These are phyloP conservation scores for Echeveria elegans DNA, from an alignment of 164 flowering plant genomes.

Conservation along the genomic window DNA sequence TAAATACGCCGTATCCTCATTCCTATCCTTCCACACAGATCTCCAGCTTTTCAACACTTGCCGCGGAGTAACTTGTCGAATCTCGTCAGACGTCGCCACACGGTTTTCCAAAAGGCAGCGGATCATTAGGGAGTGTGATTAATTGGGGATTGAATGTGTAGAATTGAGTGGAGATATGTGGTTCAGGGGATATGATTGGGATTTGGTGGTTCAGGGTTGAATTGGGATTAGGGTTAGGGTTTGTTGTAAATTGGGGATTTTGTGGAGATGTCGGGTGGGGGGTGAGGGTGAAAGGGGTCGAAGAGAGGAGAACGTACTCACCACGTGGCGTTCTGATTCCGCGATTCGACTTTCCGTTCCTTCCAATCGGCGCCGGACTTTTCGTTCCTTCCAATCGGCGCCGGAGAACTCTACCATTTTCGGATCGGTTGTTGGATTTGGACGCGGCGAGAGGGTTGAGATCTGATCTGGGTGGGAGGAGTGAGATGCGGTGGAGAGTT, in stretches of 20 bases:
- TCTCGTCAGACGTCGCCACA: conserved; percentile 67
- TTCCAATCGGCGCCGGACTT: too few species aligned
- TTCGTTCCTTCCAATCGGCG: too few species aligned
- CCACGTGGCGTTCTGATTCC: too few species aligned
- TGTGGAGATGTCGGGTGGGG: too few species aligned
- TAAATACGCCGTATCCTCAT: conserved; percentile 87
- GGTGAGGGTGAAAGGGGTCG: too few species aligned
- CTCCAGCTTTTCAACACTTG: conserved; percentile 89
- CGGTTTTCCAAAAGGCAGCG: conserved; percentile 59
- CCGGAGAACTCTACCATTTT: too few species aligned
- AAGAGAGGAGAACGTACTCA: too few species aligned
- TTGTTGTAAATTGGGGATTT: not conserved
- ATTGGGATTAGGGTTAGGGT: not conserved
- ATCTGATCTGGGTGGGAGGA: too few species aligned
- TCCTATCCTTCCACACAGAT: conserved; percentile 94
- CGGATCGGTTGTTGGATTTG: too few species aligned
- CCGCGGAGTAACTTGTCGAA: conserved; percentile 63
- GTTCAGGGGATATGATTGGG: conserved; percentile 51
- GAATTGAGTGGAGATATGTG: conserved; percentile 86
- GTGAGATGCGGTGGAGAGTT: too few species aligned
- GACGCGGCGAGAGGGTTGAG: too few species aligned
- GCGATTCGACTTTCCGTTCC: too few species aligned
- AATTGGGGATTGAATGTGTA: conserved; percentile 79
- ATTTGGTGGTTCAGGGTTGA: not conserved
- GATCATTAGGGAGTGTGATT: conserved; percentile 85